Evolutionary conservation across 1,284 basidiomycete species (phyloP).

Genomic region (Heterobasidion parviporum): DNA sequence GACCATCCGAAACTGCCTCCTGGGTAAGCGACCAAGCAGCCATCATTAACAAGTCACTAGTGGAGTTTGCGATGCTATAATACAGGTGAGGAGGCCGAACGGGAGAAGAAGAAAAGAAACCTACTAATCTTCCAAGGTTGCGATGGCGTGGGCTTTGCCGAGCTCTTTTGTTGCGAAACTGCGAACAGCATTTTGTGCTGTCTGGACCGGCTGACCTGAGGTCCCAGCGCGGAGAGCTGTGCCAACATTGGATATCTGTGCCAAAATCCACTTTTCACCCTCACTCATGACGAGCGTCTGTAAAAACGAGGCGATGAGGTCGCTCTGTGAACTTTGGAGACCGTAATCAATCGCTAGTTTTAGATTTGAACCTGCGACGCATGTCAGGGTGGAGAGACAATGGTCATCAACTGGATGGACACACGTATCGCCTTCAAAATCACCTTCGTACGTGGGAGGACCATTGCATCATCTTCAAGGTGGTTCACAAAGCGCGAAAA

Average conservation of each 20-base stretch:
- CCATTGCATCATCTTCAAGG: constrained; percentile 63
- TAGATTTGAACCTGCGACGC: constrained; percentile 57
- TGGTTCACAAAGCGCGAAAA: constrained; percentile 78
- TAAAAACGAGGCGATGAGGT: constrained; percentile 74
- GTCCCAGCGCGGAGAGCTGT: constrained; percentile 55
- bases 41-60: constrained; percentile 65
- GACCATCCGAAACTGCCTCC: constrained; percentile 42
- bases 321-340: constrained; percentile 65
- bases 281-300: constrained; percentile 84
- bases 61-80: constrained; percentile 69
- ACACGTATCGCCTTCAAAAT: constrained; percentile 68
- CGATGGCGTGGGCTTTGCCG: constrained; percentile 67
- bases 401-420: constrained; percentile 12
- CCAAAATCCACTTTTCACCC: constrained; percentile 71
- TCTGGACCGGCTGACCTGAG: constrained; percentile 57
- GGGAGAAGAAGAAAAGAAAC: constrained; percentile 17
- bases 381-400: background rate
- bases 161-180: constrained; percentile 72
- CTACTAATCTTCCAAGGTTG: constrained; percentile 77
- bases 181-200: constrained; percentile 57
- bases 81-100: constrained; percentile 1
- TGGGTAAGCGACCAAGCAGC: constrained; percentile 61
- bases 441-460: constrained; percentile 52
- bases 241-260: constrained; percentile 49
- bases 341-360: constrained; percentile 80